A percentile compares a stretch with the other conserved stretches of the same genome.
Evolutionary conservation across 129 eudicot genomes (phyloP).

Genomic region (Dittrichia graveolens): DNA sequence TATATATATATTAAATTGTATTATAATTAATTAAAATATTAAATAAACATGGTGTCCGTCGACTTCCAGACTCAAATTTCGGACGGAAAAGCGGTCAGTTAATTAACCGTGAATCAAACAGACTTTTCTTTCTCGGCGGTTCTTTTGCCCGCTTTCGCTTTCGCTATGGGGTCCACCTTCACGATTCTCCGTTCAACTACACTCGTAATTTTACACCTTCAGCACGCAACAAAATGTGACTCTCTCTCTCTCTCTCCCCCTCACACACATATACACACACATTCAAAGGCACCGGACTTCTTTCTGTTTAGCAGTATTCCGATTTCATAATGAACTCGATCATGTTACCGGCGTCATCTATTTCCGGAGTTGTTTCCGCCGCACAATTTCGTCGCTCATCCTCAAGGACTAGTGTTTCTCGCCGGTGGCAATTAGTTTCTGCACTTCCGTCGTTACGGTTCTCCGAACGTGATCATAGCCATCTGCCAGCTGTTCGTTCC

Average conservation of each 20-base stretch:
- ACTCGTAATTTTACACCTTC: conserved; percentile 26
- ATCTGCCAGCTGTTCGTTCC: conserved; percentile 29
- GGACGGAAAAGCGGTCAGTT: background rate
- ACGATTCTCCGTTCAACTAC: conserved; percentile 33
- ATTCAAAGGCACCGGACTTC: background rate
- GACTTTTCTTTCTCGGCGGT: conserved; percentile 18
- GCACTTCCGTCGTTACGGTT: conserved; percentile 15
- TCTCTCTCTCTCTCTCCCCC: conserved; percentile 13
- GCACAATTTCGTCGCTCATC: conserved; percentile 12
- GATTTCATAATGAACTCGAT: conserved; percentile 30
- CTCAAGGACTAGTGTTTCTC: conserved; percentile 3
- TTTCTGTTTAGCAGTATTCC: background rate
- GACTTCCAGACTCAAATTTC: background rate
- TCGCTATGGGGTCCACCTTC: conserved; percentile 16
- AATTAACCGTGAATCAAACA: conserved; percentile 21
- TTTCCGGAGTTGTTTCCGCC: conserved; percentile 27
- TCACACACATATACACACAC: conserved; percentile 1
- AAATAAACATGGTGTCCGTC: too few relatives aligned
- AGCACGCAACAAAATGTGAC: conserved; percentile 26
- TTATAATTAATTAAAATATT: too few relatives aligned
- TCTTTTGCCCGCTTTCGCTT: conserved; percentile 18
- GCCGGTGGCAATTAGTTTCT: background rate
- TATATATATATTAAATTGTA: too few relatives aligned
- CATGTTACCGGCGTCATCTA: conserved; percentile 32
- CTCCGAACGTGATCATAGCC: conserved; percentile 32